Evolutionary conservation across 1,284 basidiomycete species (phyloP), one percentile per base, ranked within the genome.

Genomic region (Cryptococcus hybrid): DNA sequence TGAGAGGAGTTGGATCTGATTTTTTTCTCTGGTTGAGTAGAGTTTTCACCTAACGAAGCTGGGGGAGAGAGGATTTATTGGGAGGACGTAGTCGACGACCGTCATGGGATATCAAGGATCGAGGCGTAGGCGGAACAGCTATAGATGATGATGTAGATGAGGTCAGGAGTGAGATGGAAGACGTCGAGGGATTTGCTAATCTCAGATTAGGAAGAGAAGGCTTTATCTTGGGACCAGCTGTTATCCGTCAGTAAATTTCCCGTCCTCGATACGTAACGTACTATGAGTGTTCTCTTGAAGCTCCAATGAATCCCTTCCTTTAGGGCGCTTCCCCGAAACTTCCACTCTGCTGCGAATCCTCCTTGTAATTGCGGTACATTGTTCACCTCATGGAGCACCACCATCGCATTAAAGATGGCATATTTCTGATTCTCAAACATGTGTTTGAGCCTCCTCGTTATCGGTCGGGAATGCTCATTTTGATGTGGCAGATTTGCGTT

Each of bases 341-440:
- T 73, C 68, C 69, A 76, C 7, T 58, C 55, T 2, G 70, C 67
- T 2, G 61, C 60, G 57, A 75, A 76, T 37, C 71, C 59, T 13
- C 74, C 74, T 24, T 63, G 58, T 7, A 74, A 52, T 53, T 73
- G 71, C 4, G 74, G 74, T 1, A 76, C 67, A 59, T 76, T 73
- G n/a, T 58, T 65, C 43, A 76, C 52, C 49, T 73, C 71, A 47
- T 76, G 69, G 7, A 76, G 64, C 4, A 58, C 62, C 12, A 76
- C 62, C 6, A 56, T 59, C n/a, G 61, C 67, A 7, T 59, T 55
- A 46, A 76, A 76, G 12, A 64, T 52, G 7, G 73, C 70, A 42
- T 64, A 52, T 40, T 64, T 65, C 15, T 61, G 53, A 36, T 57
- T 42, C 43, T 74, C 71, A 39, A 74, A 69, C 54, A 73, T 62